phyloP scores from a whole-genome alignment of 768 basidiomycete genomes.

The Pilatotrama ljubarskyi region DNA sequence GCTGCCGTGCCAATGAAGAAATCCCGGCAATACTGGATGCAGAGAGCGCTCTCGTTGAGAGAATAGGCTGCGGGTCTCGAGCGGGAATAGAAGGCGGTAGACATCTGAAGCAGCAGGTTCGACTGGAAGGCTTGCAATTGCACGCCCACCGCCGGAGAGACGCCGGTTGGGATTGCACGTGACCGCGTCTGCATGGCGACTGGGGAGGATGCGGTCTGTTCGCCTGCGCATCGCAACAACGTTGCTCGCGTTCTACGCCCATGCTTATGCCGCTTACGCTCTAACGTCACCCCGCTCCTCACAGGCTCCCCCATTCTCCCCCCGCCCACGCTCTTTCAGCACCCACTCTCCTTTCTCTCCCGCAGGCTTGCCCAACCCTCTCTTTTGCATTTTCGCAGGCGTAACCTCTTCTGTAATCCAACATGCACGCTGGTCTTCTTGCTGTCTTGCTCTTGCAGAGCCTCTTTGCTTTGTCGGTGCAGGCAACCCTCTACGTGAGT shows the following conservation, averaged over 20 bases:
- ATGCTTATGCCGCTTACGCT: conserved; percentile 3
- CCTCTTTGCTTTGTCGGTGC: conserved; percentile 22
- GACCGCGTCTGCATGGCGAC: conserved; percentile 5
- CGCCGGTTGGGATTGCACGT: background rate
- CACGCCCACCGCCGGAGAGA: no score
- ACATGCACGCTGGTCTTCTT: conserved; percentile 2
- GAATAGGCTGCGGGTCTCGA: no score
- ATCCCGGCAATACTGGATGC: no score
- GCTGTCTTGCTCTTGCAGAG: conserved; percentile 17
- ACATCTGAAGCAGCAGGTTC: no score
- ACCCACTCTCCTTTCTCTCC: background rate
- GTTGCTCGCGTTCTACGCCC: background rate
- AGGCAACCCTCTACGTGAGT: conserved; percentile 47
- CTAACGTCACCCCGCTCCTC: conserved; percentile 1
- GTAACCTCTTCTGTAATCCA: background rate
- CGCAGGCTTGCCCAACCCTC: conserved; percentile 4
- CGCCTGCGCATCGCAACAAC: background rate
- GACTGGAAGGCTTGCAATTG: background rate
- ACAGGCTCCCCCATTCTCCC: background rate
- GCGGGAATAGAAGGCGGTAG: no score
- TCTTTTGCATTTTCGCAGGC: background rate
- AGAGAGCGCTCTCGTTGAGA: no score
- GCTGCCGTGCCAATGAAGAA: no score
- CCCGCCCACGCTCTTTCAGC: no score
- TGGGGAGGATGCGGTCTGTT: background rate